phyloP scores from a whole-genome alignment of 306 rosid genomes.

The Oemleria cerasiformis region DNA sequence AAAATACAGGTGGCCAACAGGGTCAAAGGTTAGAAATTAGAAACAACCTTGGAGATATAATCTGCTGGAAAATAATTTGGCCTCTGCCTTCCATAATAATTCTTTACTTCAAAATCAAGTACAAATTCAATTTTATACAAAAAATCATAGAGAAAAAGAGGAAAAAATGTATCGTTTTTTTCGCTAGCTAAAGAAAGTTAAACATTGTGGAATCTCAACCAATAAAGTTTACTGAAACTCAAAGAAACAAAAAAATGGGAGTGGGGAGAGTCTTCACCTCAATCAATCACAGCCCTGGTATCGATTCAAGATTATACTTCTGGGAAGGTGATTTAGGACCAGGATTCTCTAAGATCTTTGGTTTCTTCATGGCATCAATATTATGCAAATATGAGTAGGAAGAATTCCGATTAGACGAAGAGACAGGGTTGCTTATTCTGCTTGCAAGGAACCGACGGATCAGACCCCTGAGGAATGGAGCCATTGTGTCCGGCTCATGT shows the following conservation, averaged over 20 bases:
- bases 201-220: background rate
- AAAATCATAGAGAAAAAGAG: slow-evolving; percentile 15
- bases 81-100: background rate
- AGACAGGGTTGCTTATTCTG: slow-evolving; percentile 80
- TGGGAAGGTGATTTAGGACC: slow-evolving; percentile 46
- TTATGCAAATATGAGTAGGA: slow-evolving; percentile 58
- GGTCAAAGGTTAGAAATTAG: background rate
- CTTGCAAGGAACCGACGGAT: slow-evolving; percentile 95
- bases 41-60: background rate
- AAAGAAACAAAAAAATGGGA: background rate
- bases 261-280: background rate
- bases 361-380: slow-evolving; percentile 55
- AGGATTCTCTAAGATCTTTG: slow-evolving; percentile 38
- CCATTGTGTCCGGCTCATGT: slow-evolving; percentile 92
- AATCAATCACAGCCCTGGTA: slow-evolving; percentile 66
- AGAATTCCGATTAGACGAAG: slow-evolving; percentile 39
- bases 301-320: slow-evolving; percentile 85
- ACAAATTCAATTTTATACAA: slow-evolving; percentile 17
- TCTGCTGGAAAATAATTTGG: background rate
- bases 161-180: background rate
- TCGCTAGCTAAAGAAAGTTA: background rate
- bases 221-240: slow-evolving; percentile 7
- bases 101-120: slow-evolving; percentile 5
- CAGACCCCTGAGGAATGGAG: slow-evolving; percentile 84
- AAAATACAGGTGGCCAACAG: no score